Evolutionary conservation across 164 flowering plant genomes (phyloP), one percentile per base, ranked within the genome.

Genomic region (Macadamia tetraphylla): DNA sequence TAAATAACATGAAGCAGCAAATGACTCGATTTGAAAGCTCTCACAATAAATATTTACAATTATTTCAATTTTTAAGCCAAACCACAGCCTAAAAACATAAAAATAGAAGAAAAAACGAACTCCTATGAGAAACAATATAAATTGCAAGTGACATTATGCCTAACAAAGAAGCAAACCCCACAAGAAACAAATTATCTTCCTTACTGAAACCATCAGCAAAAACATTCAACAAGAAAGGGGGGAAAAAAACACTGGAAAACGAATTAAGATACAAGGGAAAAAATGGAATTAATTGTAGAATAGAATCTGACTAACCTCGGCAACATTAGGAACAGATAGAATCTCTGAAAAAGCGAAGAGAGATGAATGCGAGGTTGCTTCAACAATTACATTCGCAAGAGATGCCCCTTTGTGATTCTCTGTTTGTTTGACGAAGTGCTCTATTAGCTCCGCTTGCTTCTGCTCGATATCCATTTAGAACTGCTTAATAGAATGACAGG

Each of bases 311-410:
- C 98, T 31, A 68, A 91, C 98, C 96, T 93, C 75, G 10, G 74
- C 56, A 51, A 93, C 72, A 58, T 59, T 79, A 59, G 96, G 93
- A 44, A 85, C 86, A 43, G 91, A 74, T 55, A 94, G 84, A 79
- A 94, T 94, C 87, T 94, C 98, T 52, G 96, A 89, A 79, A 89
- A 91, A 10, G 95, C 97, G 71, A 90, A 94, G 66, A 94, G 89
- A 12, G 88, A 90, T 1, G 96, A 81, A 73, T 91, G 84, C 6
- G 92, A 91, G 56, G 96, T 91, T 15, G 96, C 97, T 44, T 86
- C 94, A 60, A 78, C 75, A 70, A 90, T 75, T 18, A 94, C 60
- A 40, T 78, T 63, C 1, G 72, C 70, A 58, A 91, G 93, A 6
- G 88, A 77, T 0, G 86, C 73, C 46, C 87, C 97, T 48, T 78